Evolutionary conservation across 1,284 basidiomycete species (phyloP), one percentile per base, ranked within the genome.

Genomic region (Pyrrhoderma noxium): DNA sequence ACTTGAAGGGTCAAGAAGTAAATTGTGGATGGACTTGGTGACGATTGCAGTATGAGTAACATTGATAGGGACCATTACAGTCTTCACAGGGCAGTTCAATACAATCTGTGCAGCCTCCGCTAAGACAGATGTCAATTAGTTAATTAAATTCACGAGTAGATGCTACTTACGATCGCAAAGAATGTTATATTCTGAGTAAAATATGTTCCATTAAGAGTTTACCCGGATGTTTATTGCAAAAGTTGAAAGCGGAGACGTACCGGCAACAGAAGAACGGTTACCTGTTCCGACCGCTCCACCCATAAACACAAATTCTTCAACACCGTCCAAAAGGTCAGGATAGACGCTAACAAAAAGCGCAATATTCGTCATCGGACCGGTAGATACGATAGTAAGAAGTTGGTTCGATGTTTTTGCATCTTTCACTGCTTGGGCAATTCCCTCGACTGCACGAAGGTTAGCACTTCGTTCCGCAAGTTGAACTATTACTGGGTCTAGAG

Each of bases 271-370:
- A n/a, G 82, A 82, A 41, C 82, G 70, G 60, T 91, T 92, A 0
- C 89, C 89, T 11, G 87, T 62, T 3, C 89, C 89, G n/a, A 89
- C 80, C 1, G 80, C 85, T 36, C 89, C 89, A n/a, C 90, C 89
- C 89, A 93, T 92, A 60, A 90, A 88, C 3, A 90, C 84, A 52
- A 92, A 79, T 58, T 88, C 77, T 54, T 85, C 81, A 3, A 91
- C 69, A 8, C 74, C 82, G 2, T 71, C 71, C n/a, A 89, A 61
- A 7, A 93, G 68, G 38, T 88, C 79, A 0, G 85, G 79, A 64
- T 85, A 85, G 1, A 80, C 75, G 53, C 75, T 76, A 16, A 85
- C 72, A 61, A 92, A 89, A 1, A 90, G 67, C 0, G 86, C 89
- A 35, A 88, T 72, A 58, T 93, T 93, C n/a, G 89, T 92, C 78